These are phyloP conservation scores for Vitis riparia DNA, from an alignment of 164 flowering plant species.

Conservation along the genomic window DNA sequence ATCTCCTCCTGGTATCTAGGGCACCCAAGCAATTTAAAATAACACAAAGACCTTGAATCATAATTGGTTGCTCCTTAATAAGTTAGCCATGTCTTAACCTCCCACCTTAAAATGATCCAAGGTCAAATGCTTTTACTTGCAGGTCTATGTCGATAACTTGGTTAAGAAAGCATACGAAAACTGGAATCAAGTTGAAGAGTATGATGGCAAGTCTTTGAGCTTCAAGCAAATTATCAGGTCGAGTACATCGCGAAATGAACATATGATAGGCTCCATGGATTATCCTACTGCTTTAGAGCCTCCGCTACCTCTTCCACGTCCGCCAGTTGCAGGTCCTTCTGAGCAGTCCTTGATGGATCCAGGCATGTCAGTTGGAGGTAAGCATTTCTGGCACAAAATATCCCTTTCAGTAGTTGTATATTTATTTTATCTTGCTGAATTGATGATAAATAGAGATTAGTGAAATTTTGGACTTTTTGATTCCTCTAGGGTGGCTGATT, in stretches of 20 bases:
- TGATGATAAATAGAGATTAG: no score
- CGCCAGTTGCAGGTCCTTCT: conserved; percentile 20
- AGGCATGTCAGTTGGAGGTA: conserved; percentile 30
- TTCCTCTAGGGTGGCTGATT: no score
- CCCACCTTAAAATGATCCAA: no score
- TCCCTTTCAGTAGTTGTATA: no score
- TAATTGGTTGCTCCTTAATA: no score
- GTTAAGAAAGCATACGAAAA: conserved; percentile 56
- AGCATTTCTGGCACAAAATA: background rate
- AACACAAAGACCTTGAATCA: no score
- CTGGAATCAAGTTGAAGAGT: conserved; percentile 48
- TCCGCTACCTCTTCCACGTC: conserved; percentile 17
- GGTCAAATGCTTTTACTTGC: conserved; percentile 7
- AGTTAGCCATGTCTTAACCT: no score
- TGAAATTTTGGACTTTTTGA: no score
- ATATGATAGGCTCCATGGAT: conserved; percentile 13
- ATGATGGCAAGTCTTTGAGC: conserved; percentile 42
- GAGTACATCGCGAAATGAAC: conserved; percentile 26
- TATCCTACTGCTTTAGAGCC: conserved; percentile 24
- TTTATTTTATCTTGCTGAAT: no score
- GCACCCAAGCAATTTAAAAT: no score
- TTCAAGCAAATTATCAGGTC: conserved; percentile 31
- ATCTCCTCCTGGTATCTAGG: no score
- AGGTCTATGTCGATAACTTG: conserved; percentile 46
- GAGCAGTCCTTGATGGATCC: conserved; percentile 27